Conservation (phyloP, 306 rosid genomes). For the Rubus idaeus region DNA sequence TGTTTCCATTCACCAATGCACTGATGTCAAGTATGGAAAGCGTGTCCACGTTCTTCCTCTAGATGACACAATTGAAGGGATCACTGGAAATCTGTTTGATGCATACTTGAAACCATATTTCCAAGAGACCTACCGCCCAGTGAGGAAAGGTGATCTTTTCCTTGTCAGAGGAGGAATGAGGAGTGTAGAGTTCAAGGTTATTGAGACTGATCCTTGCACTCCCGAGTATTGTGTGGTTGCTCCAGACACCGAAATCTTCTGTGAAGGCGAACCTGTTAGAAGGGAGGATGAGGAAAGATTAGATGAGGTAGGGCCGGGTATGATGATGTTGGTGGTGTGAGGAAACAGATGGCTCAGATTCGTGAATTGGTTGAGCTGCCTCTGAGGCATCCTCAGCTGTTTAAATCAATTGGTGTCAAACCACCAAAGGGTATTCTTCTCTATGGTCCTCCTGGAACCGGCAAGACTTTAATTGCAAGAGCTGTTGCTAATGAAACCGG, state of each 20-base stretch:
- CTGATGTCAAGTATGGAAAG: conserved; percentile 36
- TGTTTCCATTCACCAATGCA: conserved; percentile 35
- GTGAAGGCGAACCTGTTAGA: conserved; percentile 23
- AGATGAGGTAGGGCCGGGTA: conserved; percentile 29
- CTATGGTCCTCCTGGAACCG: conserved; percentile 46
- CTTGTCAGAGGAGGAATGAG: conserved; percentile 33
- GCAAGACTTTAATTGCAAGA: conserved; percentile 39
- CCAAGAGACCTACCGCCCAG: conserved; percentile 10
- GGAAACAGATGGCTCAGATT: conserved; percentile 28
- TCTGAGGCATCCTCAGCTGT: conserved; percentile 27
- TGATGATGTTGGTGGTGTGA: conserved; percentile 29
- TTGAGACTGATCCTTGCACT: conserved; percentile 23
- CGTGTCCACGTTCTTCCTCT: conserved; percentile 35
- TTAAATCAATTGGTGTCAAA: conserved; percentile 24
- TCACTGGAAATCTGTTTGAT: conserved; percentile 31
- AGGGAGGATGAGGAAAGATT: conserved; percentile 26
- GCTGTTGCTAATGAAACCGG: conserved; percentile 39
- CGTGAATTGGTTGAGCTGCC: conserved; percentile 27
- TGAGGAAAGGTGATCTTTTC: conserved; percentile 28
- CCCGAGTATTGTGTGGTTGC: conserved; percentile 26
- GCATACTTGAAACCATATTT: conserved; percentile 11
- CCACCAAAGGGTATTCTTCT: conserved; percentile 40
- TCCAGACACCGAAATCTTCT: conserved; percentile 25
- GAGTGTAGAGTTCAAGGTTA: conserved; percentile 29
- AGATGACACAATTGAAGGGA: conserved; percentile 36